Evolutionary conservation across 208 protist genomes (phyloP).

Genomic region (Acanthamoeba royreba): DNA sequence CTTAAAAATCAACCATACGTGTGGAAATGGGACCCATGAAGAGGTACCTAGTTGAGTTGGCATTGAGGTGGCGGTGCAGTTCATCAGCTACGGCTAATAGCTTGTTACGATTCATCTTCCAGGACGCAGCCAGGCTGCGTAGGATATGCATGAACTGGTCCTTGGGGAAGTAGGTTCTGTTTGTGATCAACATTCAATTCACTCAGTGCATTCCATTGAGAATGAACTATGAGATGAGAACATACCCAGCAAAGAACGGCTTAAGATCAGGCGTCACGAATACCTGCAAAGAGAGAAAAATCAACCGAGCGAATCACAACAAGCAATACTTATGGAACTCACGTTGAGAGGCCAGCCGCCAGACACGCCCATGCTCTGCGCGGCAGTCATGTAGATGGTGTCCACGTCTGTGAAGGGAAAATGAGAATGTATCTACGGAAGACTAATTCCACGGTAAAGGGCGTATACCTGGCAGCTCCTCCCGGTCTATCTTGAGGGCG

Average conservation of each 20-base stretch:
- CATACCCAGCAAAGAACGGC: conserved; percentile 43
- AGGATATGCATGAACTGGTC: conserved; percentile 9
- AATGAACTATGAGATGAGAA: not conserved
- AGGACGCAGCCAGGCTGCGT: not conserved
- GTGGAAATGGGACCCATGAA: not conserved
- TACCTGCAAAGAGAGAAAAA: not conserved
- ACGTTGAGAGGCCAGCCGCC: conserved; percentile 59
- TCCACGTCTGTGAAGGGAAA: conserved; percentile 52
- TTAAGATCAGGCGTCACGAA: conserved; percentile 38
- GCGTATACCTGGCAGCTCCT: conserved; percentile 40
- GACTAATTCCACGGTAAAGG: not conserved
- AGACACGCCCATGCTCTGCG: not conserved
- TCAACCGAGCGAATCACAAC: not conserved
- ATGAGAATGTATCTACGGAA: not conserved
- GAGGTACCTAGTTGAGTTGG: not conserved
- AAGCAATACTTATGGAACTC: not conserved
- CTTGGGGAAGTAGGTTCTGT: conserved; percentile 45
- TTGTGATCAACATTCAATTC: not conserved
- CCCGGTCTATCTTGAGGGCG: conserved; percentile 67
- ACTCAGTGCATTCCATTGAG: not conserved
- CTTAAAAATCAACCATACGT: not conserved
- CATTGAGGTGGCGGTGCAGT: conserved; percentile 3
- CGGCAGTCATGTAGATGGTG: conserved; percentile 58
- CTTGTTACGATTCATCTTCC: not conserved
- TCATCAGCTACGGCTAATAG: not conserved